Base-by-base conservation (phyloP, 352 stramenopile genomes). In the Phytophthora cryptogea region DNA sequence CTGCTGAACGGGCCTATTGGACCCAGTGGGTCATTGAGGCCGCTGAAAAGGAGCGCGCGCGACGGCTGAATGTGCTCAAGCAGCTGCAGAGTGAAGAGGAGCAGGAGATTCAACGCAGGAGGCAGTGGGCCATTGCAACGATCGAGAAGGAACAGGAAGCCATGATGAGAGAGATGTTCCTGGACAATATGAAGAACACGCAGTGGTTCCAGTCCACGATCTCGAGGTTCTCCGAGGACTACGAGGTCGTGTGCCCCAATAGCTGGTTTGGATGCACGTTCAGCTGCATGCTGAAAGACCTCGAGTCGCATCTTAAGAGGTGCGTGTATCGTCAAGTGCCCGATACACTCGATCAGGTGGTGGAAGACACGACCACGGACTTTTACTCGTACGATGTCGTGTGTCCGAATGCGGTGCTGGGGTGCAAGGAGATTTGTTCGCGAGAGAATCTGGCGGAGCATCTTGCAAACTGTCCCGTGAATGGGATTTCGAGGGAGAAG, bases 111-210 rank as follows among this genome's bases (percentile, higher is more conserved):
- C 74, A 65, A 47, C 70, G 80, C 0, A 74, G 86, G 5, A 64
- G 85, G 47, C 68, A 77, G 48, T 94, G 86, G 86, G 86, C 86
- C 11, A 88, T 91, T 49, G 75, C 68, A 5, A 83, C 78, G 0
- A 94, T 94, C 42, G 86, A 94, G 70, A 83, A 86, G 42, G 86
- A 94, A 53, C 83, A 94, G 54, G 74, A 89, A 37, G 78, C 77
- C 13, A 89, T 90, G 70, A 89, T 89, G 76, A 62, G 80, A 32
- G 79, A 91, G 54, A 83, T 91, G 77, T 94, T 94, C 55, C 57
- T 94, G 43, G 86, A 92, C 59, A 90, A 90, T 58, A 94, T 92
- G 82, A 90, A 92, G 64, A 92, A 94, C 68, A 94, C 86, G 13
- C 83, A 90, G 70, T 94, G 86, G 86, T 94, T 94, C 56, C 86